Base-by-base conservation (phyloP, 805 yeast genomes). In the Saccharomycopsis sp. region DNA sequence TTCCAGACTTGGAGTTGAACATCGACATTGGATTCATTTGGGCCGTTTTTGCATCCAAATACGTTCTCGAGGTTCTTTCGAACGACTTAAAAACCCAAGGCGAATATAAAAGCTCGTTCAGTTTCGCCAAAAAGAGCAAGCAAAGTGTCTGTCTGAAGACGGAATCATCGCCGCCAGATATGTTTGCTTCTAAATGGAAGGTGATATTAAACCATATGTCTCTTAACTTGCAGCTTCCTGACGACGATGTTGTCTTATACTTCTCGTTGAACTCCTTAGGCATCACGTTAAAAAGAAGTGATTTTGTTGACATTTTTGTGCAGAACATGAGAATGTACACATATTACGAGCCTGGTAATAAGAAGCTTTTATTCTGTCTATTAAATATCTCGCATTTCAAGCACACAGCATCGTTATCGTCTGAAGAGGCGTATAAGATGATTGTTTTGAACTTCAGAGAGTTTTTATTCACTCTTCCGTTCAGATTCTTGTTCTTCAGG, bases 401-500 rank as follows among this genome's bases (percentile, higher is more conserved):
- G 1, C 58, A 56, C 12, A 23, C 38, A n/a, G 38, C 52, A 19
- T 14, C 12, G 3, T 38, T 20, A n/a, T n/a, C 50, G 5, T 20
- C 44, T 14, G 9, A 7, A 9, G 29, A 19, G 14, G 3, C 20
- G 22, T 3, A 25, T 8, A 12, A 19, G 3, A 15, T 7, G 14
- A 9, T 56, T 34, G 20, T 7, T 17, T 19, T 60, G 8, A 55
- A 47, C n/a, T 50, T 41, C 3, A 47, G 56, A 23, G 57, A 47
- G 24, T 56, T 60, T 12, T 25, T 55, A 14, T 58, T 60, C 25
- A 47, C 56, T n/a, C 47, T 60, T 25, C 63, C 63, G 3, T 60
- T 60, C 44, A 50, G 51, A 17, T 60, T 49, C 38, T 44, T 52
- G 53, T 67, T 82, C 57, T 82, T 78, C 67, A 76, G 77, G 5